Base-by-base conservation (phyloP, 2,329 filamentous ascomycete species). In the Penicillium sp. region DNA sequence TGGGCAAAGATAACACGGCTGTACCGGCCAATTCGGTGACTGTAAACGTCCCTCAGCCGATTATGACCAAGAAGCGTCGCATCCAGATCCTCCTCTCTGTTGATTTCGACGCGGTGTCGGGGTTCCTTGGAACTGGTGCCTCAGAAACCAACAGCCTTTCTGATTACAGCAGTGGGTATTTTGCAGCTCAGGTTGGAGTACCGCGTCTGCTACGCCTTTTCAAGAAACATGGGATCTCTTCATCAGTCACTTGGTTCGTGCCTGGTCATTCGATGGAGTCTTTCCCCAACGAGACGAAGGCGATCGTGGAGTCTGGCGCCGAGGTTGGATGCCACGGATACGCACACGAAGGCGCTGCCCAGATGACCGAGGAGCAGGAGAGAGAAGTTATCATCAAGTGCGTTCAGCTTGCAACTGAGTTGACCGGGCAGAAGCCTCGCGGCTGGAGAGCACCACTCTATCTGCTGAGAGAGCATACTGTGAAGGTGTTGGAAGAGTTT, bases 301-400 rank as follows among this genome's bases (percentile, higher is more conserved):
- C 78, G 50, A 84, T 88, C 24, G 73, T 85, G 2, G 78, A 82
- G 4, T 83, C 81, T 35, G 84, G 85, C 7, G 80, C 79, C 5
- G 84, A 87, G 66, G 82, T 87, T 50, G 85, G 79, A 9, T 65
- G 77, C 6, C 77, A 71, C 45, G 89, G 88, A 17, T 92, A 91
- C 75, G 87, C 85, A 0, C 89, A 92, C 66, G 89, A 92, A 71
- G 91, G 91, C 65, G 88, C 89, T 0, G 83, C 82, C 10, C 85
- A 88, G 56, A 90, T 92, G 87, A 89, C 84, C 0, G 73, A 89
- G 1, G 88, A 91, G 70, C 90, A 93, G 77, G 90, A 93, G 73
- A 84, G 84, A 12, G 89, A 90, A 56, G 87, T 93, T 2, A 83
- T 94, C 6, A 88, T 90, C 70, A 91, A 91, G 76, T 91, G 89